A percentile compares a stretch with the other conserved stretches of the same genome.
These are phyloP conservation scores for Eucalyptus decipiens DNA, from an alignment of 345 rosid genomes.

Conservation along the genomic window DNA sequence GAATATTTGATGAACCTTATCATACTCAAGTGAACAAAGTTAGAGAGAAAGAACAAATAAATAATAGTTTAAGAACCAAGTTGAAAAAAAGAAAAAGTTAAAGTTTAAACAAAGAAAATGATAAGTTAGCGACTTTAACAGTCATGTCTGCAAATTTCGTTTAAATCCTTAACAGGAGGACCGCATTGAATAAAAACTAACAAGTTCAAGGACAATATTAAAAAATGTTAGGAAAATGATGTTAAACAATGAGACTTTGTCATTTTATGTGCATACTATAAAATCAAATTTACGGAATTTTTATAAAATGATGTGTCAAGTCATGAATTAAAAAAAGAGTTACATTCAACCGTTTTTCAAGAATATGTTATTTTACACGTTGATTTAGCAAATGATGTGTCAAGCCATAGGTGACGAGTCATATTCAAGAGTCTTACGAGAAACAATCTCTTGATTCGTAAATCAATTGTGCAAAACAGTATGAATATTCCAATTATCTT, in stretches of 20 bases:
- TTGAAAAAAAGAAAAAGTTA: no score
- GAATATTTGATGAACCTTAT: not conserved
- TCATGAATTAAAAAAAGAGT: not conserved
- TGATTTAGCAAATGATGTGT: not conserved
- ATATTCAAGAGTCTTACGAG: not conserved
- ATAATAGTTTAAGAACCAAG: not conserved
- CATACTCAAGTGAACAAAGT: no score
- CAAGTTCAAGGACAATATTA: not conserved
- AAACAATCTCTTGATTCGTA: not conserved
- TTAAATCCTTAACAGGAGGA: not conserved
- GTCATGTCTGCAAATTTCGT: not conserved
- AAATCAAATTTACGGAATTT: not conserved
- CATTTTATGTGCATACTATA: not conserved
- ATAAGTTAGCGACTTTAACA: not conserved
- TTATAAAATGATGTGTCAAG: not conserved
- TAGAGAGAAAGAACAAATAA: not conserved
- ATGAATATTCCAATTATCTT: not conserved
- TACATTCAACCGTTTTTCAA: not conserved
- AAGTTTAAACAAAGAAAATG: not conserved
- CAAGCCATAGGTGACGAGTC: not conserved
- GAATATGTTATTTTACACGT: not conserved
- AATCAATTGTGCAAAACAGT: not conserved
- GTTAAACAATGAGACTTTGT: not conserved
- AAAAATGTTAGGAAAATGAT: not conserved
- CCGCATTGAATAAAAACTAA: not conserved